Evolutionary conservation across 1,284 basidiomycete genomes (phyloP), one percentile per base, ranked within the genome.

Genomic region (Butyriboletus regius): DNA sequence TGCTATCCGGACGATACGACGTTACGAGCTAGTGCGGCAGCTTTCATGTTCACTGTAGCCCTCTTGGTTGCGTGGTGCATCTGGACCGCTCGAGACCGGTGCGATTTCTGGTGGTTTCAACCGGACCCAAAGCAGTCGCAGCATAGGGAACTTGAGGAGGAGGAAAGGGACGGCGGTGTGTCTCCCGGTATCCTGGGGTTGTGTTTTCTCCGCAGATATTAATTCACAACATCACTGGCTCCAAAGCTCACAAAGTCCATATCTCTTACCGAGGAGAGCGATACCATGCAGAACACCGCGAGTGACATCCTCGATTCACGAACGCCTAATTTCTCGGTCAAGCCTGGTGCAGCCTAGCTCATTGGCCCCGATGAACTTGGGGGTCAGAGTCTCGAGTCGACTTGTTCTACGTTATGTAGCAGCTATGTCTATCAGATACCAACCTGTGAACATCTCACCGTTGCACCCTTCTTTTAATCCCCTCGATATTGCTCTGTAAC

Each of bases 81-180:
- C 40, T 65, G 66, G 64, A 57, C 41, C 6, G 48, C 56, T 24
- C 51, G 55, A 28, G 56, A 60, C n/a, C 32, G 33, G 3, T 22
- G 31, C 5, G 14, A 44, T 0, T 44, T 50, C 10, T 64, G 65
- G 62, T 64, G 65, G 62, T 64, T 64, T 48, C 55, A 57, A 34
- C 14, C 60, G 4, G 54, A 63, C 33, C 60, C 63, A 32, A 15
- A 24, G 3, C 48, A 50, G 15, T 5, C 22, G 22, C 3, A 22
- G 22, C 22, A 22, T 22, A 22, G 22, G 22, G 22, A 22, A 22
- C 5, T 49, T 7, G 42, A 2, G 20, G 36, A 43, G 4, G 43
- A 47, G 20, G 29, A 22, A 22, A 5, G 2, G 4, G 20, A 32
- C 2, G n/a, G 15, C 13, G 10, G 13, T 13, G 18, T n/a, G 18